phyloP scores from a whole-genome alignment of 2,329 filamentous ascomycete species.

The Proliferodiscus dingleyae region DNA sequence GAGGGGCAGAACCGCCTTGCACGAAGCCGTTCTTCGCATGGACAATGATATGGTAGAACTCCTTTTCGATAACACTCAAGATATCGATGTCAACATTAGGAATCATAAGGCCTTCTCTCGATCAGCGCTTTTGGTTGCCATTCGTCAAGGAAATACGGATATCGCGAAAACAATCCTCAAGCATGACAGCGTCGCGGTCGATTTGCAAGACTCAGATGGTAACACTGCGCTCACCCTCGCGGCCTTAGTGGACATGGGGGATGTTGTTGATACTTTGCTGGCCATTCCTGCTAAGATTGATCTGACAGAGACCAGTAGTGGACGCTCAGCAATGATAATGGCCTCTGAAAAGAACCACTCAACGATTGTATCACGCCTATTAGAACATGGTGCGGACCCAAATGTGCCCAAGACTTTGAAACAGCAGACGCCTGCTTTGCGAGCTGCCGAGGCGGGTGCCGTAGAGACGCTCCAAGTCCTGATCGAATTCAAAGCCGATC shows the following conservation, averaged over 20 bases:
- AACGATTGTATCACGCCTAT: conserved; percentile 4
- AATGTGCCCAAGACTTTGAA: conserved; percentile 4
- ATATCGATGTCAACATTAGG: conserved; percentile 6
- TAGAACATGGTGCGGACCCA: conserved; percentile 7
- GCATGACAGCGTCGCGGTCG: conserved; percentile 4
- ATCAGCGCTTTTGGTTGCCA: conserved; percentile 12
- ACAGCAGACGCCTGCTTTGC: conserved; percentile 7
- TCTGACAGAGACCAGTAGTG: conserved; percentile 1
- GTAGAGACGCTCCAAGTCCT: conserved; percentile 4
- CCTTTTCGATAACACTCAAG: conserved; percentile 3
- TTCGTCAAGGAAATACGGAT: background rate
- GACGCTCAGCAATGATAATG: conserved; percentile 9
- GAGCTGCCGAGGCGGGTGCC: conserved; percentile 7
- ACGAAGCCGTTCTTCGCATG: conserved; percentile 12
- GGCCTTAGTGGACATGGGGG: background rate
- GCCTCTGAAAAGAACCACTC: conserved; percentile 7
- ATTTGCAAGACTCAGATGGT: conserved; percentile 10
- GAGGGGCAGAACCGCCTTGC: conserved; percentile 12
- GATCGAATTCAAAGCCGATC: conserved; percentile 3
- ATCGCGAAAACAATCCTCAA: conserved; percentile 9
- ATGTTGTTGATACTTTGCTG: conserved; percentile 9
- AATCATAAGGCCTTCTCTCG: conserved; percentile 6
- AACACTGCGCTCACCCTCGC: conserved; percentile 13
- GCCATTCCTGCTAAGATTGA: conserved; percentile 4
- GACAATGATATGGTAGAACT: conserved; percentile 8